Base-by-base conservation (phyloP, 2,329 filamentous ascomycete species). In the Onygena corvina region DNA sequence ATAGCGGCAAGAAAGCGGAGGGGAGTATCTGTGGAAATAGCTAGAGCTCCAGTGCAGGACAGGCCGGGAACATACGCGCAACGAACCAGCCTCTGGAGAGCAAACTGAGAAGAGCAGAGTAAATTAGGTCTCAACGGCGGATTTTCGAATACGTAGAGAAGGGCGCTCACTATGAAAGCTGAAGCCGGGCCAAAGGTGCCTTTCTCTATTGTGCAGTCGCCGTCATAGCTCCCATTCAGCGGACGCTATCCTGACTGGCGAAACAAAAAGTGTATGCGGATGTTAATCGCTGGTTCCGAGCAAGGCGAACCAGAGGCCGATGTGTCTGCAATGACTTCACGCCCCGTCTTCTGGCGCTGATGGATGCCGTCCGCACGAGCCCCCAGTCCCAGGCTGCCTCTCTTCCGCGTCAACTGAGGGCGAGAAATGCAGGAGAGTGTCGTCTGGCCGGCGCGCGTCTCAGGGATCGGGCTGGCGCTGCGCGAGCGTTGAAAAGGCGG, bases 151-250 rank as follows among this genome's bases (percentile, higher is more conserved):
- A 42, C 9, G 12, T n/a, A 3, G 12, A 42, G 7, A 42, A 27
- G 8, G 6, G 8, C 14, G 8, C 38, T 42, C 38, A 42, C 38
- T 25, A 14, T 20, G 3, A 21, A 27, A n/a, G n/a, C n/a, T n/a
- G n/a, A 11, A 29, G n/a, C 21, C 5, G 11, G 21, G 21, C 12
- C 38, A n/a, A n/a, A 11, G 20, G 7, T 42, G 38, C 21, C 38
- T 42, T 42, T n/a, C n/a, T n/a, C 38, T 42, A 42, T 42, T 42
- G 38, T 42, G 5, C n/a, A 16, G 21, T 14, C 38, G 38, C 38
- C 14, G 38, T 42, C 38, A 42, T 42, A n/a, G 38, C 38, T 42
- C 12, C 38, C 38, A 42, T 42, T 42, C 38, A 42, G 27, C 27
- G 38, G 27, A 42, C 27, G 38, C 21, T 25, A 42, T 20, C 38